A percentile compares a stretch with the other conserved stretches of the same genome.
Conservation (phyloP, 1,284 basidiomycete genomes). For the Exobasidium cylindrosporum region DNA sequence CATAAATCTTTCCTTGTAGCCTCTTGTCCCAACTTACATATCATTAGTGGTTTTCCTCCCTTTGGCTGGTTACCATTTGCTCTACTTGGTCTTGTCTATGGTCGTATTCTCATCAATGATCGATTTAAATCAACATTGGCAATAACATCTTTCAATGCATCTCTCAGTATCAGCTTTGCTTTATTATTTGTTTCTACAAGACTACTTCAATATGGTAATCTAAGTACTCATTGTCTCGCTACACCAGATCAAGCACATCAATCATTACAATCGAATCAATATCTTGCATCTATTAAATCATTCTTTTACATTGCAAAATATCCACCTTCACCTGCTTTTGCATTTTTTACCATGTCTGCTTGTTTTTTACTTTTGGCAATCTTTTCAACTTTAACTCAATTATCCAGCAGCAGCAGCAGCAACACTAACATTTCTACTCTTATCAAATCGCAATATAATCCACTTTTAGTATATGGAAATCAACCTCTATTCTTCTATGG, state of each 20-base stretch:
- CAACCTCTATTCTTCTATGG: slow-evolving; percentile 43
- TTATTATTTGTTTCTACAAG: slow-evolving; percentile 31
- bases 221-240: slow-evolving; percentile 31
- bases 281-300: slow-evolving; percentile 26
- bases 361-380: slow-evolving; percentile 32
- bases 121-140: slow-evolving; percentile 6
- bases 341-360: slow-evolving; percentile 28
- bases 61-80: slow-evolving; percentile 42
- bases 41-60: slow-evolving; percentile 41
- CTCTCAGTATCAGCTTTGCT: slow-evolving; percentile 19
- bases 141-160: slow-evolving; percentile 2
- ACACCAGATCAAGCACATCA: slow-evolving; percentile 22
- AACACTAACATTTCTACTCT: background rate
- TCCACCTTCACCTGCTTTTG: slow-evolving; percentile 34
- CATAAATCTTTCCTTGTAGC: background rate
- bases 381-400: slow-evolving; percentile 20
- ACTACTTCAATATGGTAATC: slow-evolving; percentile 36
- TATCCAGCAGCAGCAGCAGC: background rate
- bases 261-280: slow-evolving; percentile 23
- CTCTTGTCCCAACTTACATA: background rate
- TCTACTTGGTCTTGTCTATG: slow-evolving; percentile 39
- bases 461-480: slow-evolving; percentile 21
- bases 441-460: slow-evolving; percentile 16
- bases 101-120: slow-evolving; percentile 25
- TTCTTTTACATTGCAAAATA: slow-evolving; percentile 47